Conservation (phyloP, 352 stramenopile genomes). For the Globisporangium parvum region DNA sequence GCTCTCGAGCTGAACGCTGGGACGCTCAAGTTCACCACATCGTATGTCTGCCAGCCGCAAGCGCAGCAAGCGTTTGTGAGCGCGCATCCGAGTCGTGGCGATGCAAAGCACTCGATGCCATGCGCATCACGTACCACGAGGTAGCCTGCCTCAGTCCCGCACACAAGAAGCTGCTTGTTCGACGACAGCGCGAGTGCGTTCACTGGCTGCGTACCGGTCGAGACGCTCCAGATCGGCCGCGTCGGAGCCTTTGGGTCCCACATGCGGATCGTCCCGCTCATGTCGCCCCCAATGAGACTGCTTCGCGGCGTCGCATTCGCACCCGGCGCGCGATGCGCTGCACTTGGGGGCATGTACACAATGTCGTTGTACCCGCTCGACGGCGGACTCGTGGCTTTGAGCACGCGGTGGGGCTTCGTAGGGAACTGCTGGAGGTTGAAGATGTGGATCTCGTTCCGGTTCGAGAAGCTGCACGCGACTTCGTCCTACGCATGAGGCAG, state of each 20-base stretch:
- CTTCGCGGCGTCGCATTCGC: conserved; percentile 12
- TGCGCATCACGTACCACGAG: conserved; percentile 32
- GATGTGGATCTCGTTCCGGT: conserved; percentile 68
- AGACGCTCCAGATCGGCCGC: conserved; percentile 49
- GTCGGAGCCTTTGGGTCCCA: conserved; percentile 56
- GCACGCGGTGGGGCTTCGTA: conserved; percentile 41
- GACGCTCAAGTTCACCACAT: conserved; percentile 53
- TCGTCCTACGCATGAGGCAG: conserved; percentile 34
- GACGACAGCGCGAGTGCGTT: conserved; percentile 40
- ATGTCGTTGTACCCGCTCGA: conserved; percentile 75
- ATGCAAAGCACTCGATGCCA: neutral
- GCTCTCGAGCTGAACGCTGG: conserved; percentile 61
- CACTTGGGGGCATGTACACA: conserved; percentile 31
- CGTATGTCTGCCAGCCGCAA: conserved; percentile 37
- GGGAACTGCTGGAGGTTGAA: conserved; percentile 77
- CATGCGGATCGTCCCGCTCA: conserved; percentile 56
- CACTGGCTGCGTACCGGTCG: conserved; percentile 38
- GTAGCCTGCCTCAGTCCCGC: conserved; percentile 48
- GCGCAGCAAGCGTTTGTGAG: too few relatives aligned
- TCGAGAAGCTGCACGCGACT: conserved; percentile 65
- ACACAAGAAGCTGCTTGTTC: conserved; percentile 47
- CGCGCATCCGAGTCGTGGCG: neutral
- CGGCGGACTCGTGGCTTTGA: conserved; percentile 62
- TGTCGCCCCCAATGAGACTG: conserved; percentile 51
- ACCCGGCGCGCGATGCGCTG: neutral